A percentile compares a stretch with the other conserved stretches of the same genome.
Evolutionary conservation across 495 filamentous ascomycete species (phyloP).

Genomic region (Podospora pseudoanserina): DNA sequence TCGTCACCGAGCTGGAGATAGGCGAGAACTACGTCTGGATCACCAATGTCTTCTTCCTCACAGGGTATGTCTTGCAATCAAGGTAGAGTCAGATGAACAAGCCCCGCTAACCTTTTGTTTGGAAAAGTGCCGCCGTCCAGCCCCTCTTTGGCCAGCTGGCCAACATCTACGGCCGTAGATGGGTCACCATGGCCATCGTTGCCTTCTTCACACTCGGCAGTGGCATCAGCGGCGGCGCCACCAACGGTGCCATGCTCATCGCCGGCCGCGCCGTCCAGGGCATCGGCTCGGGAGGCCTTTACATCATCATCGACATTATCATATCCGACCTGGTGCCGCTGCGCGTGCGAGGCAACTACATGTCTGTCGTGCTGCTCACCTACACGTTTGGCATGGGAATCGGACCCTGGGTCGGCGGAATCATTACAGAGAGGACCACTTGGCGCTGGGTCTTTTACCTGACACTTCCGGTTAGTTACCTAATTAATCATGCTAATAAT

Average conservation of each 20-base stretch:
- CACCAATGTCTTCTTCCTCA: slow-evolving; percentile 40
- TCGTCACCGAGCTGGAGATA: slow-evolving; percentile 30
- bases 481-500: neutral
- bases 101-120: neutral
- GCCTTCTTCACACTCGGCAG: slow-evolving; percentile 44
- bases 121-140: slow-evolving; percentile 18
- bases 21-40: slow-evolving; percentile 43
- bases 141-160: slow-evolving; percentile 25
- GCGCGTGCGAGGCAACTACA: slow-evolving; percentile 52
- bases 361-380: slow-evolving; percentile 52
- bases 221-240: slow-evolving; percentile 38
- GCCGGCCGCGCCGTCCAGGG: slow-evolving; percentile 76
- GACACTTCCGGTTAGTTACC: slow-evolving; percentile 26
- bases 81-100: neutral
- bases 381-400: slow-evolving; percentile 61
- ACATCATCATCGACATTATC: slow-evolving; percentile 70
- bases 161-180: slow-evolving; percentile 26
- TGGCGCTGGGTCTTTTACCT: slow-evolving; percentile 39
- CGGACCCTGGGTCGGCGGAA: slow-evolving; percentile 69
- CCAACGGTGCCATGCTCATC: slow-evolving; percentile 57
- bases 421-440: slow-evolving; percentile 51
- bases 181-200: slow-evolving; percentile 23
- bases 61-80: slow-evolving; percentile 5
- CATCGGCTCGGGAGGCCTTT: slow-evolving; percentile 70
- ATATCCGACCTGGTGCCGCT: slow-evolving; percentile 69